Base-by-base conservation (phyloP, 2,329 filamentous ascomycete genomes). In the Zalaria obscura region DNA sequence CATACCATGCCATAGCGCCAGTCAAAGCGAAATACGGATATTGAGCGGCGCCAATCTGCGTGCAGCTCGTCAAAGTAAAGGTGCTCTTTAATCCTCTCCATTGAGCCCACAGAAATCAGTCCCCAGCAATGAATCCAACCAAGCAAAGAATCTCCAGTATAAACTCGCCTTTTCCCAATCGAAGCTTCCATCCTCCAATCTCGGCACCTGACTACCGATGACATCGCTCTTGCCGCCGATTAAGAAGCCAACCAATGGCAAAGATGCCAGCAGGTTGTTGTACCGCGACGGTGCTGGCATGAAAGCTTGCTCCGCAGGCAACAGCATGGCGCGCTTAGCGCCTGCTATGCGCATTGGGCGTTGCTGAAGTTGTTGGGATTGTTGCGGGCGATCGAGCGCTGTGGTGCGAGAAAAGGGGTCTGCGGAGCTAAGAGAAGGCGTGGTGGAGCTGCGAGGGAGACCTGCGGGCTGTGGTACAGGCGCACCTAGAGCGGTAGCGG, bases 191-290 rank as follows among this genome's bases (percentile, higher is more conserved):
- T 72, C 68, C 40, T 86, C 81, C 40, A 72, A 80, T 35, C 80
- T 70, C 5, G 84, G 84, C 33, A 89, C 76, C 55, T 81, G 73
- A 54, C 77, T 78, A 4, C 83, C 83, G 52, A 89, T 87, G 59
- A 88, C 76, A 52, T 70, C 62, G 5, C 66, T 63, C 5, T 61
- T 61, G 5, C 58, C 59, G 5, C 66, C 65, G 38, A 70, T 52
- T 31, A 67, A 57, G 55, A 60, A 3, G 56, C 59, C 34, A 63
- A 48, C 9, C 5, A 47, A 3, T 4, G 46, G 43, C 25, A 41
- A 36, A 5, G 43, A 41, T 3, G 45, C 43, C 34, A 47, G 49
- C 41, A 27, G 48, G 39, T 56, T 54, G 53, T 34, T 54, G 7
- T 52, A 50, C 41, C 51, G 53, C 10, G 56, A 50, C 48, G 65